These are phyloP conservation scores for Kalmanozyma brasiliensis DNA, from an alignment of 1,284 basidiomycete genomes.

Conservation along the genomic window DNA sequence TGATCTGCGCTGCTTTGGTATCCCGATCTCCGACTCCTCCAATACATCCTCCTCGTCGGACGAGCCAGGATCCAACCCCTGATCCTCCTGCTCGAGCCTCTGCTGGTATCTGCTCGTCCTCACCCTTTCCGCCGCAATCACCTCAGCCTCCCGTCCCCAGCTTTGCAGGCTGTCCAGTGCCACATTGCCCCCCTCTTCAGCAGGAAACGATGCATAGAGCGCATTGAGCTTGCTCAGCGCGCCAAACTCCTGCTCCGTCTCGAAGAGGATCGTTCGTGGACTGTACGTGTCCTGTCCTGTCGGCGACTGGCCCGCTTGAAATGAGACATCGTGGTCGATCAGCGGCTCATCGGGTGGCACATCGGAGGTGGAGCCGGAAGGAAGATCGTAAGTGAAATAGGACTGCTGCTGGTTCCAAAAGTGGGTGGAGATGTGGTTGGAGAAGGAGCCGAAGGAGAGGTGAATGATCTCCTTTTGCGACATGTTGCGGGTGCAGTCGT, in stretches of 20 bases:
- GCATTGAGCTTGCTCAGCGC: constrained; percentile 46
- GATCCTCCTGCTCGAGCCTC: constrained; percentile 42
- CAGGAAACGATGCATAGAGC: constrained; percentile 43
- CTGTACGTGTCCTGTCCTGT: constrained; percentile 57
- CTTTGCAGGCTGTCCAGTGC: constrained; percentile 25
- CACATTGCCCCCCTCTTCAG: constrained; percentile 21
- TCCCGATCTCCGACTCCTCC: constrained; percentile 6
- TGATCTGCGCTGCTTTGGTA: constrained; percentile 11
- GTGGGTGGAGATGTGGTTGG: constrained; percentile 63
- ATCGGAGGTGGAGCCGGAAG: constrained; percentile 26
- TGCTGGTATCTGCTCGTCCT: constrained; percentile 41
- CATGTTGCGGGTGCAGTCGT: constrained; percentile 6
- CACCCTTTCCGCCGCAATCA: constrained; percentile 22
- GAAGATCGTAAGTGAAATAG: constrained; percentile 55
- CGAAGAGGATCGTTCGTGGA: constrained; percentile 60
- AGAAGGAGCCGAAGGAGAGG: constrained; percentile 61
- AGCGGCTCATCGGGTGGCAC: too few species aligned
- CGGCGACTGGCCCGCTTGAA: constrained; percentile 54
- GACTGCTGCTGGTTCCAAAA: constrained; percentile 65
- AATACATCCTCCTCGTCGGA: constrained; percentile 29
- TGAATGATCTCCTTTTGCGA: constrained; percentile 60
- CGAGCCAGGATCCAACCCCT: constrained; percentile 38
- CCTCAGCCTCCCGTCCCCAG: constrained; percentile 26
- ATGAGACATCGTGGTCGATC: constrained; percentile 34
- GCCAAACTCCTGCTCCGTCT: constrained; percentile 59